Evolutionary conservation across 192 early-diverging fungal species (phyloP), one percentile per base, ranked within the genome.

Genomic region (Lobosporangium transversale): DNA sequence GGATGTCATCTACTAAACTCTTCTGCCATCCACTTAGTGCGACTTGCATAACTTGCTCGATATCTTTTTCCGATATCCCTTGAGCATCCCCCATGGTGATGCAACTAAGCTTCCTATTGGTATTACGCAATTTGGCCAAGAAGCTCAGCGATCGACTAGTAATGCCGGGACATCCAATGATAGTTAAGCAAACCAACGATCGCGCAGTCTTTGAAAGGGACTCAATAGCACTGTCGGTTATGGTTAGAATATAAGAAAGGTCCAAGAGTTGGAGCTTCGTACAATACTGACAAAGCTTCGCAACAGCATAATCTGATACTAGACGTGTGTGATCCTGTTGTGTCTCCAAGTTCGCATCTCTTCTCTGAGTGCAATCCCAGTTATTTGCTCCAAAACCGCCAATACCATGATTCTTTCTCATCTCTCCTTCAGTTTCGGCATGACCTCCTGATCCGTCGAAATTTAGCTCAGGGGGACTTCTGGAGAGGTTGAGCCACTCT

Each of bases 1-100:
- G 71, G 26, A 54, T 64, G 44, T 80, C 79, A 35, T 80, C 80
- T 4, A 68, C 75, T 10, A 62, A 43, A 36, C 68, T 71, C 55
- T 81, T 81, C 33, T 81, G 80, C 80, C 80, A 81, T 0, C 80
- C 80, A 45, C 62, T 79, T 11, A 81, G 53, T 1, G 64, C 61
- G 33, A 74, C 80, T 48, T 81, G 66, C 58, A 76, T 81, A 32
- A 81, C 79, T 52, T 61, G 53, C 44, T 81, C 80, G 62, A 82
- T 79, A 47, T 82, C 80, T 31, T 49, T 29, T 18, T 82, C 80
- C 4, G 76, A 71, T n/a, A 82, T 82, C 3, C 80, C 80, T 12
- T 32, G 58, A 1, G 67, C 80, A 52, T 81, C 80, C 1, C 80
- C 80, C 80, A 81, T 81, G 18, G 80, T 81, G 35, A 81, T 81